phyloP scores from a whole-genome alignment of 257 asterid genomes.

The Oldenlandia corymbosa region DNA sequence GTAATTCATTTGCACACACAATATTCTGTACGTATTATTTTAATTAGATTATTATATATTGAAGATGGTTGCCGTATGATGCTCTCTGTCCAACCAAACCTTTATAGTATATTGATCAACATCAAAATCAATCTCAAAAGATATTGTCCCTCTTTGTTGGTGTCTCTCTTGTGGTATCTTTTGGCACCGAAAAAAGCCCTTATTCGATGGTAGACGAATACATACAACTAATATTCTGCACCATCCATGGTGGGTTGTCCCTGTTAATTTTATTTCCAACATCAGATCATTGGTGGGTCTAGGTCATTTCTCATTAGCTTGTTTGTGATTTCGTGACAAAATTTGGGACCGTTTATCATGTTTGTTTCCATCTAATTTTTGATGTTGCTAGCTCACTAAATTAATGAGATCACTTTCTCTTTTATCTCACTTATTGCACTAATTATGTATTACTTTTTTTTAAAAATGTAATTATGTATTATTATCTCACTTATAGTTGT shows the following conservation, averaged over 20 bases:
- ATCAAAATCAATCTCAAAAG: conserved; percentile 11
- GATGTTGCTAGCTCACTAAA: too few species aligned
- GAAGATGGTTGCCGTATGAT: not conserved
- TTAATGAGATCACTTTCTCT: too few species aligned
- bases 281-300: conserved; percentile 19
- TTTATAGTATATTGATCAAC: too few species aligned
- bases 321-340: conserved; percentile 7
- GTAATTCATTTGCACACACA: not conserved
- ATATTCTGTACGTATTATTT: too few species aligned
- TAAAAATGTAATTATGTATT: too few species aligned
- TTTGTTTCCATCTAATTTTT: not conserved
- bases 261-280: conserved; percentile 1
- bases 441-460: too few species aligned
- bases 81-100: too few species aligned
- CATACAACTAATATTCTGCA: conserved; percentile 11
- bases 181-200: not conserved
- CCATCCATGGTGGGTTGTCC: conserved; percentile 14
- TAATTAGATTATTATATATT: too few species aligned
- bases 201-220: conserved; percentile 8
- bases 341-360: not conserved
- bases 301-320: not conserved
- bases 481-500: not conserved
- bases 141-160: conserved; percentile 17
- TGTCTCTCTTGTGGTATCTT: conserved; percentile 5
- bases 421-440: too few species aligned